A percentile compares a stretch with the other conserved stretches of the same genome.
These are phyloP conservation scores for Cyanidium caldarium DNA, from an alignment of 23 red algal species.

Conservation along the genomic window DNA sequence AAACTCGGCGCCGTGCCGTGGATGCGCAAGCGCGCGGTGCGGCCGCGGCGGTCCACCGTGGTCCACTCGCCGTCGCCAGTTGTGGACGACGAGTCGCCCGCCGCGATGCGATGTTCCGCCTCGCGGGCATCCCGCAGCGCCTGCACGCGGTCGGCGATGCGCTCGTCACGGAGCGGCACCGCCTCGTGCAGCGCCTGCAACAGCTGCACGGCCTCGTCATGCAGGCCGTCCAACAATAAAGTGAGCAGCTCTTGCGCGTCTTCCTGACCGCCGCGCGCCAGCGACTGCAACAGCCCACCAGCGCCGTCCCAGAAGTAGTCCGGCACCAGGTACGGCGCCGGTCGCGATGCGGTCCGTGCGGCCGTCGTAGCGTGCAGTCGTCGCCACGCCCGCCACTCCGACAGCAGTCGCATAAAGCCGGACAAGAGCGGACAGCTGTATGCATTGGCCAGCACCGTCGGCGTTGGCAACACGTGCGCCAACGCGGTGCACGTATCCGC, in stretches of 20 bases:
- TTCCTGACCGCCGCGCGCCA: conserved; percentile 48
- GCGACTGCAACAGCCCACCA: not conserved
- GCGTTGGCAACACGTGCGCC: not conserved
- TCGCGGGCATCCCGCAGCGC: not conserved
- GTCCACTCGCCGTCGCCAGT: conserved; percentile 36
- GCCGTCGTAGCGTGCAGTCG: not conserved
- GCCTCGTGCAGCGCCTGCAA: not conserved
- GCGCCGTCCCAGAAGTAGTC: not conserved
- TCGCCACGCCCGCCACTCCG: not conserved
- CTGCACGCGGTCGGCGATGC: no score
- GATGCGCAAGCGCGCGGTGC: conserved; percentile 39
- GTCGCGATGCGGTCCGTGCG: no score
- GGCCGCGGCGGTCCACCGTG: conserved; percentile 45
- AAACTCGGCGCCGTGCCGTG: conserved; percentile 9
- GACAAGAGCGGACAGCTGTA: not conserved
- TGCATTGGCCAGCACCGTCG: conserved; percentile 3
- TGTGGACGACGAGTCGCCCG: no score
- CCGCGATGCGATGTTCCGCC: no score
- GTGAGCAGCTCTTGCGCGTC: conserved; percentile 87
- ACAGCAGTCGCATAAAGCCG: not conserved
- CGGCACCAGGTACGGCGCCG: not conserved
- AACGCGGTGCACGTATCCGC: conserved; percentile 15
- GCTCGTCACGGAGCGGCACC: not conserved
- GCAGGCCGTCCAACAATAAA: conserved; percentile 53
- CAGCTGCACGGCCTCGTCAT: conserved; percentile 43